These are phyloP conservation scores for Colletotrichum tropicicola DNA, from an alignment of 2,329 filamentous ascomycete genomes.

Conservation along the genomic window DNA sequence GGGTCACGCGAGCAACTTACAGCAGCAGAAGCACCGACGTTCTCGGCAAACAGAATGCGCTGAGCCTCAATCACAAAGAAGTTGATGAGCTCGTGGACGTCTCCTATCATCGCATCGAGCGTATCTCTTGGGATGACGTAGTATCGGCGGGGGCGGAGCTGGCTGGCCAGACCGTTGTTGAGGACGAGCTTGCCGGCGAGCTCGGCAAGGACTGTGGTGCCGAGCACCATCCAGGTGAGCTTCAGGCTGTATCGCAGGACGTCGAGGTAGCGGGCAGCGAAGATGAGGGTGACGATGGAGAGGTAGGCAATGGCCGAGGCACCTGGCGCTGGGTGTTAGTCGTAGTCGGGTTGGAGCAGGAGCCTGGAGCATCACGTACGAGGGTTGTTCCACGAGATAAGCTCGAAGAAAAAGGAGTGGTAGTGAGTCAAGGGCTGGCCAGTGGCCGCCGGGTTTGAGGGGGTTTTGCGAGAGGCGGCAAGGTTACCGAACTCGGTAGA, in stretches of 20 bases:
- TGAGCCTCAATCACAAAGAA: slow-evolving; percentile 77
- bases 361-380: slow-evolving; percentile 53
- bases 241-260: slow-evolving; percentile 72
- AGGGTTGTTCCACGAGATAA: slow-evolving; percentile 75
- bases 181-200: slow-evolving; percentile 68
- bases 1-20: slow-evolving; percentile 52
- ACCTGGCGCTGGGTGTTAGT: slow-evolving; percentile 48
- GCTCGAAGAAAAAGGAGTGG: slow-evolving; percentile 75
- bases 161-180: slow-evolving; percentile 69
- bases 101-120: slow-evolving; percentile 67
- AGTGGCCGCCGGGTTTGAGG: slow-evolving; percentile 61
- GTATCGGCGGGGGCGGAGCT: slow-evolving; percentile 73
- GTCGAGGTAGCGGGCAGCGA: slow-evolving; percentile 72
- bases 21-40: slow-evolving; percentile 65
- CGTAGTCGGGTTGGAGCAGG: not conserved
- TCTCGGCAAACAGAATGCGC: slow-evolving; percentile 75
- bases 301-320: slow-evolving; percentile 73
- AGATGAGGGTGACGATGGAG: slow-evolving; percentile 66
- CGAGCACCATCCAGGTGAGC: slow-evolving; percentile 70
- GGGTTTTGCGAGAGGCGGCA: slow-evolving; percentile 64
- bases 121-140: slow-evolving; percentile 72
- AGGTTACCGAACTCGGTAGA: slow-evolving; percentile 65
- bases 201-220: slow-evolving; percentile 69
- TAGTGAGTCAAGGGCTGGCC: slow-evolving; percentile 74
- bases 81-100: slow-evolving; percentile 75